Evolutionary conservation across 306 rosid species (phyloP).

Genomic region (Trifolium subterraneum): DNA sequence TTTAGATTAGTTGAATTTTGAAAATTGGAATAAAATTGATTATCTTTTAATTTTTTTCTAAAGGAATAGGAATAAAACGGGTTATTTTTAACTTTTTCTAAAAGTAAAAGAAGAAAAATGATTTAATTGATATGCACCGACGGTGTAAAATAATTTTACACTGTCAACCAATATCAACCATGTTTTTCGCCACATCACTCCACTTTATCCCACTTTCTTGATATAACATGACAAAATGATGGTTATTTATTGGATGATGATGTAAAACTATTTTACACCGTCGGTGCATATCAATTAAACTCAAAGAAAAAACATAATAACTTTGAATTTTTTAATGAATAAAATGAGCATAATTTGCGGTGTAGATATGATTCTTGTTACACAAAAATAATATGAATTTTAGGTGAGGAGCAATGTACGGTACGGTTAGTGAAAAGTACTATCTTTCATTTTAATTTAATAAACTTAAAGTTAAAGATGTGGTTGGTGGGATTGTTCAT

Average conservation of each 20-base stretch:
- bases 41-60: neutral
- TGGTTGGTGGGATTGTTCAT: neutral
- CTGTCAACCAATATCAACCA: no score
- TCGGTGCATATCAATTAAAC: no score
- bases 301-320: neutral
- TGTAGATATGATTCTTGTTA: slow-evolving; percentile 6
- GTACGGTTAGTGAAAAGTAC: neutral
- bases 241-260: no score
- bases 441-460: neutral
- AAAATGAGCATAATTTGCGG: neutral
- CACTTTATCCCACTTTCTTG: no score
- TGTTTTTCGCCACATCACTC: no score
- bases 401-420: neutral
- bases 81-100: neutral
- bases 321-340: neutral
- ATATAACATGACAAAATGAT: no score
- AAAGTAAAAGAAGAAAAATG: neutral
- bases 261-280: no score
- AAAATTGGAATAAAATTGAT: neutral
- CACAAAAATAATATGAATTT: neutral
- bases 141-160: no score
- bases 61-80: neutral
- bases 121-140: no score
- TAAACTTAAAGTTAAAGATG: neutral
- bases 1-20: neutral